Evolutionary conservation across 2,329 filamentous ascomycete species (phyloP).

Genomic region (Diatrype stigma): DNA sequence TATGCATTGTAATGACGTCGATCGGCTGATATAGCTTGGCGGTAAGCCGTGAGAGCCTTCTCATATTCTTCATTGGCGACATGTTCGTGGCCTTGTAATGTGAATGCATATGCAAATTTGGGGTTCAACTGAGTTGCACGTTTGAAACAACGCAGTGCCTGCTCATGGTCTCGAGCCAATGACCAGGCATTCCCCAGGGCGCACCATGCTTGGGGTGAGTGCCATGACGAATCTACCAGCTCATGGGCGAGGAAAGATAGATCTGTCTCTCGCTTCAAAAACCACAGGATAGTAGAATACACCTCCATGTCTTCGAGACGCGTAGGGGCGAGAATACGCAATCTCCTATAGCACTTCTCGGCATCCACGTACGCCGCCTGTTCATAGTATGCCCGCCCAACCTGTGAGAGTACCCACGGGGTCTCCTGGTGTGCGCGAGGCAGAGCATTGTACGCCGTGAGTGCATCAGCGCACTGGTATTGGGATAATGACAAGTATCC

Average conservation of each 20-base stretch:
- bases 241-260: constrained; percentile 90
- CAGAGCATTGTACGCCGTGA: constrained; percentile 68
- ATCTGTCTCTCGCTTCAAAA: constrained; percentile 86
- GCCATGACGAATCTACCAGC: constrained; percentile 78
- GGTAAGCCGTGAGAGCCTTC: constrained; percentile 83
- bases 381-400: constrained; percentile 89
- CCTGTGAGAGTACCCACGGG: constrained; percentile 86
- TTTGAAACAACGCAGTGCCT: constrained; percentile 91
- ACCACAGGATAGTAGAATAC: constrained; percentile 99
- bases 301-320: constrained; percentile 94
- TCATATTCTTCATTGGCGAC: constrained; percentile 96
- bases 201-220: constrained; percentile 94
- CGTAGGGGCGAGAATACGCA: constrained; percentile 76
- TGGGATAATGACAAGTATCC: constrained; percentile 76
- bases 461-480: constrained; percentile 73
- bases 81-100: constrained; percentile 92
- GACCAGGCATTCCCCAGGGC: constrained; percentile 94
- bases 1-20: constrained; percentile 96
- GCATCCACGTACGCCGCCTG: constrained; percentile 81
- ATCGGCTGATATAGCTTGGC: constrained; percentile 80
- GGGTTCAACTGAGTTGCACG: constrained; percentile 87
- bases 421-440: constrained; percentile 77
- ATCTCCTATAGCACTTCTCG: constrained; percentile 76
- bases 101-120: constrained; percentile 92
- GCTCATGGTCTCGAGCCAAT: constrained; percentile 85